Evolutionary conservation across 805 yeast species (phyloP).

Genomic region (Saturnispora kantuleensis): DNA sequence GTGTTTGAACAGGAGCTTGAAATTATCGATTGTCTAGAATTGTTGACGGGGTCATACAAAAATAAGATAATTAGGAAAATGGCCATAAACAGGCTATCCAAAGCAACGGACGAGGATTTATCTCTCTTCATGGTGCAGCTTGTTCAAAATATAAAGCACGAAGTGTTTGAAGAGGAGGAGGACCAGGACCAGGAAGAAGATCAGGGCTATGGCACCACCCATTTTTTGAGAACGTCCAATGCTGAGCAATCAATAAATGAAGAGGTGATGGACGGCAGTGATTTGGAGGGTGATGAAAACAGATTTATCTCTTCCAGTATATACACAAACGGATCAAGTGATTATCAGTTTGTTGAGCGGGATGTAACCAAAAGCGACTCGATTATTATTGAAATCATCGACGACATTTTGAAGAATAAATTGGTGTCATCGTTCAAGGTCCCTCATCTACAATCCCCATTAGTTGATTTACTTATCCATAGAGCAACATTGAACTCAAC

Average conservation of each 20-base stretch:
- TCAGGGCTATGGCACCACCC: constrained; percentile 3
- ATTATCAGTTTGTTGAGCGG: constrained; percentile 25
- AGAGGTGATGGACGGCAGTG: constrained; percentile 12
- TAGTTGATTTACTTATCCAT: constrained; percentile 66
- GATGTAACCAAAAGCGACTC: constrained; percentile 14
- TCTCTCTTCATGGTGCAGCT: constrained; percentile 77
- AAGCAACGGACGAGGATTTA: constrained; percentile 72
- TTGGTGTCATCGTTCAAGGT: constrained; percentile 9
- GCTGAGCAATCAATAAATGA: constrained; percentile 8
- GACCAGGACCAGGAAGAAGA: constrained; percentile 13
- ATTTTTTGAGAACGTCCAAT: constrained; percentile 2
- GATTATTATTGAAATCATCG: constrained; percentile 17
- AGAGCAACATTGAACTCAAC: constrained; percentile 55
- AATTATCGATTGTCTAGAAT: constrained; percentile 46
- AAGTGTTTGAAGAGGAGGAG: constrained; percentile 26
- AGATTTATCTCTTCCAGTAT: constrained; percentile 5
- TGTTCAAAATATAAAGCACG: constrained; percentile 87
- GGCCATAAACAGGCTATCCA: constrained; percentile 75
- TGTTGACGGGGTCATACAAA: constrained; percentile 68
- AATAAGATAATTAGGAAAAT: constrained; percentile 68
- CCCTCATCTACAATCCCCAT: constrained; percentile 38
- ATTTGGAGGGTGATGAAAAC: constrained; percentile 5
- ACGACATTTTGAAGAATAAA: constrained; percentile 13
- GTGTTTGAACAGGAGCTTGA: constrained; percentile 26
- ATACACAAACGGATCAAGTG: constrained; percentile 24